These are phyloP conservation scores for Thermomyces lanuginosus DNA, from an alignment of 2,329 filamentous ascomycete species.

Conservation along the genomic window DNA sequence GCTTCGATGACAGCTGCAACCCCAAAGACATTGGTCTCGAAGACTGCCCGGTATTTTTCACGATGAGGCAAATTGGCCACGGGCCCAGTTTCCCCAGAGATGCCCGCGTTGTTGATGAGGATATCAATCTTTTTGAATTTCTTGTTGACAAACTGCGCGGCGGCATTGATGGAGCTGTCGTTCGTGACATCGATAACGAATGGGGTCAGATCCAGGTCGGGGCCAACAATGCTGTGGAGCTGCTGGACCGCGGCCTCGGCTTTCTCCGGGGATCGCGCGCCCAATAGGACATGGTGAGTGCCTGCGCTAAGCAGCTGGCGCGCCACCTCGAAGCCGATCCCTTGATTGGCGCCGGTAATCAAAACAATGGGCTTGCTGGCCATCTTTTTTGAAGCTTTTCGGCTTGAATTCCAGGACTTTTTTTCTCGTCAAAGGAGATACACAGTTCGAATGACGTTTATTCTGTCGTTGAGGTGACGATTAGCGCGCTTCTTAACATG, in stretches of 20 bases:
- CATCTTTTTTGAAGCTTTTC: too few species aligned
- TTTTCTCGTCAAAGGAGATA: too few species aligned
- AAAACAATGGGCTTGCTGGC: too few species aligned
- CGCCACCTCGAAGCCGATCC: conserved; percentile 19
- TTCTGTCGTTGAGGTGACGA: too few species aligned
- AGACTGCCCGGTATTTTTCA: conserved; percentile 5
- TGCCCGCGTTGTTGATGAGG: conserved; percentile 15
- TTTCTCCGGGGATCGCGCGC: conserved; percentile 17
- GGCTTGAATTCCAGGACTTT: too few species aligned
- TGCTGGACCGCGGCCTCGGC: conserved; percentile 16
- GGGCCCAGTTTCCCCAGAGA: background rate
- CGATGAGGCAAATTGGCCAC: conserved; percentile 4
- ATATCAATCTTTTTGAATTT: conserved; percentile 11
- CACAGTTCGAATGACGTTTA: too few species aligned
- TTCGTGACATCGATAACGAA: conserved; percentile 21
- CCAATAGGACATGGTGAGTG: conserved; percentile 23
- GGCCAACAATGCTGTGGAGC: conserved; percentile 12
- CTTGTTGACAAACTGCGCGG: conserved; percentile 6
- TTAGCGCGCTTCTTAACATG: too few species aligned
- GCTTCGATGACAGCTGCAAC: conserved; percentile 17
- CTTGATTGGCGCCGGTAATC: conserved; percentile 7
- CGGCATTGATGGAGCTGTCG: conserved; percentile 16
- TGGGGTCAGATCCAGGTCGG: conserved; percentile 13
- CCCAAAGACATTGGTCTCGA: conserved; percentile 25
- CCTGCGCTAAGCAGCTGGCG: conserved; percentile 13